A percentile compares a stretch with the other conserved stretches of the same genome.
Evolutionary conservation across 2,329 filamentous ascomycete species (phyloP).

Genomic region (Akanthomyces dipterigenus): DNA sequence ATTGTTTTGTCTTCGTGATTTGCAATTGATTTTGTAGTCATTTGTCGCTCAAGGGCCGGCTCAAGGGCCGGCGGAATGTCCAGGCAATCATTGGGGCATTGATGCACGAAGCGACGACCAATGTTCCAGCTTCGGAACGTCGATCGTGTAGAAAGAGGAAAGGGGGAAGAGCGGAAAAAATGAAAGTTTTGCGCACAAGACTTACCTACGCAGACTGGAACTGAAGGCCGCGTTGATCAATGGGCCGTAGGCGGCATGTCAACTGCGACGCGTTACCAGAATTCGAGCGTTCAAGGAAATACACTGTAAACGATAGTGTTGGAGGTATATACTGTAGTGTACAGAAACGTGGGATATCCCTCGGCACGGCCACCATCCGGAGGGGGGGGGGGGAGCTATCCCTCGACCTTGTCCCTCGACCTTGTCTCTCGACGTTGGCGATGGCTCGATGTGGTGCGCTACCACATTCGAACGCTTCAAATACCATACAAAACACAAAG

Average conservation of each 20-base stretch:
- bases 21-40: conserved; percentile 20
- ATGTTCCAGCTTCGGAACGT: neutral
- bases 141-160: neutral
- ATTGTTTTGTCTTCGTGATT: conserved; percentile 20
- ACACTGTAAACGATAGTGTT: neutral
- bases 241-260: neutral
- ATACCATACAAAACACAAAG: neutral
- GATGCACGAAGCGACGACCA: conserved; percentile 12
- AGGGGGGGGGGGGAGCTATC: no score
- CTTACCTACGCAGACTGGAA: neutral
- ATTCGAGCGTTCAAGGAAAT: neutral
- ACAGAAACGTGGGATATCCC: conserved; percentile 17
- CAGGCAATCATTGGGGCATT: conserved; percentile 16
- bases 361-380: conserved; percentile 12
- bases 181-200: neutral
- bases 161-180: neutral
- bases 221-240: neutral
- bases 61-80: conserved; percentile 13
- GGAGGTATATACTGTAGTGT: neutral
- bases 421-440: neutral
- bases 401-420: no score
- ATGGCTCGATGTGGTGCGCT: neutral
- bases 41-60: conserved; percentile 24
- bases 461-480: neutral
- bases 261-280: neutral